A percentile compares a stretch with the other conserved stretches of the same genome.
phyloP scores from a whole-genome alignment of 176 grass and related monocot genomes.

The Dendrocalamus sinicus region DNA sequence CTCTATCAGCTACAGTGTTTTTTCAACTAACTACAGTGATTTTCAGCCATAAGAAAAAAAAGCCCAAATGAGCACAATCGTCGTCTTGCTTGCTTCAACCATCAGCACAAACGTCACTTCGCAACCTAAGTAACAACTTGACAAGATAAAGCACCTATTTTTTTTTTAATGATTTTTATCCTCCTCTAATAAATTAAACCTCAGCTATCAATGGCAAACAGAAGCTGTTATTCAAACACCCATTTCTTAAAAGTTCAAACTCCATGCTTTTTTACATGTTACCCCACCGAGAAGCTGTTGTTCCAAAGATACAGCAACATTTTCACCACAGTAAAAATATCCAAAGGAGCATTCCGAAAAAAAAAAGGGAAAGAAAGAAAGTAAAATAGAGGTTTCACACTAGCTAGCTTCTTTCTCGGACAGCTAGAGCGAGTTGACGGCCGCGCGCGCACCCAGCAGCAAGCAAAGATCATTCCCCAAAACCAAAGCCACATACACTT shows the following conservation, averaged over 20 bases:
- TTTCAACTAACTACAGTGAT: too few relatives aligned
- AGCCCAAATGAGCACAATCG: too few relatives aligned
- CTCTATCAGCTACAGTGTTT: too few relatives aligned
- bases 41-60: too few relatives aligned
- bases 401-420: neutral
- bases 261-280: neutral
- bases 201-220: neutral
- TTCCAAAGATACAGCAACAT: neutral
- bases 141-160: conserved; percentile 23
- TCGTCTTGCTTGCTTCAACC: conserved; percentile 7
- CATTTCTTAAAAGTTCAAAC: neutral
- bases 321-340: neutral
- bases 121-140: conserved; percentile 35
- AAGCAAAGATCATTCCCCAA: conserved; percentile 48
- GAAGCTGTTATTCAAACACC: conserved; percentile 17
- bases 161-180: neutral
- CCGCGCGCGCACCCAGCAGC: conserved; percentile 6
- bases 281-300: neutral
- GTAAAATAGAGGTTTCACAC: neutral
- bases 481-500: conserved; percentile 14
- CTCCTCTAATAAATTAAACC: neutral
- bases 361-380: too few relatives aligned
- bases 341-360: neutral
- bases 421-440: neutral
- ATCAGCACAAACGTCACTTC: conserved; percentile 23